Percentiles rank a stretch among this genome's conserved stretches.
These are phyloP conservation scores for Viola odorata DNA, from an alignment of 345 rosid species.

Conservation along the genomic window DNA sequence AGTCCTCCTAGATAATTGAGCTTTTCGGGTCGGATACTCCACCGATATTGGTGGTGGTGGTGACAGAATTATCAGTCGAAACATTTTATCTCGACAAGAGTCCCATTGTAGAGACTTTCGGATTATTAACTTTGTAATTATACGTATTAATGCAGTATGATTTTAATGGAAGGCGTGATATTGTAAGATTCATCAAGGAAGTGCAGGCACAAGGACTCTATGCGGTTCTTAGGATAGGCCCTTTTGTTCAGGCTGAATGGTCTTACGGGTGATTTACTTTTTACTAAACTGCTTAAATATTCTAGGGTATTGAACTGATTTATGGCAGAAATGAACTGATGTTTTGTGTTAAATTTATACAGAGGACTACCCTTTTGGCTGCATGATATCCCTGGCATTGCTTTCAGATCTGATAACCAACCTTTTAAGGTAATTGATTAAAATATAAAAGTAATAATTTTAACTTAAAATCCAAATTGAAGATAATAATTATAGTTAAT, in stretches of 20 bases:
- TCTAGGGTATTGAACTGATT: background rate
- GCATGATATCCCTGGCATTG: conserved; percentile 16
- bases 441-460: no score
- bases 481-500: no score
- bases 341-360: background rate
- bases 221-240: conserved; percentile 82
- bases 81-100: background rate
- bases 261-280: conserved; percentile 53
- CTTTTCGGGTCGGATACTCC: background rate
- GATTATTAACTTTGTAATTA: background rate
- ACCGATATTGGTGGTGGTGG: background rate
- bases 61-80: background rate
- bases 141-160: conserved; percentile 46
- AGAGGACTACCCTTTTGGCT: conserved; percentile 21
- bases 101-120: background rate
- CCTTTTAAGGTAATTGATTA: conserved; percentile 16
- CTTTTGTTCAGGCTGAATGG: conserved; percentile 84
- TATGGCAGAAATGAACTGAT: background rate
- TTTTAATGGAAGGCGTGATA: conserved; percentile 71
- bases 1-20: background rate
- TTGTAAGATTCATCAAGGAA: conserved; percentile 73
- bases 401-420: conserved; percentile 18
- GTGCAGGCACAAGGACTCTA: conserved; percentile 77
- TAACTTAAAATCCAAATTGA: no score
- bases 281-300: background rate